Conservation (phyloP, 495 filamentous ascomycete genomes). For the Penicillium angulare region DNA sequence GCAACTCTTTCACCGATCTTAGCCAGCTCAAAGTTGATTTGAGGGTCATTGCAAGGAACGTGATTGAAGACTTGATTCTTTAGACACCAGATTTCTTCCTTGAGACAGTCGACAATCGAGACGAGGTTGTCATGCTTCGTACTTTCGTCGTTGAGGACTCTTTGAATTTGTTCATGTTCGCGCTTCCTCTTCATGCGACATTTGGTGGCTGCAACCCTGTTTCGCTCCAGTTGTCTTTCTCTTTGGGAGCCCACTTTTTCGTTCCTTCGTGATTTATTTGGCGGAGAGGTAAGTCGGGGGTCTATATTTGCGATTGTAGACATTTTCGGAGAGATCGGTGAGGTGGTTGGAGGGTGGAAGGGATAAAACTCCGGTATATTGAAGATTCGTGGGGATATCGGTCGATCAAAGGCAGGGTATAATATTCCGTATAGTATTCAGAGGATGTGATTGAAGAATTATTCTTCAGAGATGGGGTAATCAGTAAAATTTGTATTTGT, state of each 20-base stretch:
- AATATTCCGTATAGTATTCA: no score
- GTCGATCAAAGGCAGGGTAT: not conserved
- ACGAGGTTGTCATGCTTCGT: constrained; percentile 18
- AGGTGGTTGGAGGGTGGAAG: no score
- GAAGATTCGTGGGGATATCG: not conserved
- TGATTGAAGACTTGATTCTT: constrained; percentile 28
- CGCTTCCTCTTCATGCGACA: constrained; percentile 23
- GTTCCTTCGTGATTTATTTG: not conserved
- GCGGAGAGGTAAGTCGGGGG: not conserved
- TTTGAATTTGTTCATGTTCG: constrained; percentile 20
- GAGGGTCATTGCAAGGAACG: constrained; percentile 17
- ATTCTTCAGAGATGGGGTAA: not conserved
- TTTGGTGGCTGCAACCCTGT: constrained; percentile 29
- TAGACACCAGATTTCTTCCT: constrained; percentile 22
- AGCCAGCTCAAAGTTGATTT: constrained; percentile 20
- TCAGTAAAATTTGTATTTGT: no score
- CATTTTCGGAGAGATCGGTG: no score
- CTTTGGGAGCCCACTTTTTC: constrained; percentile 15
- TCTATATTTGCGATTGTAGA: not conserved
- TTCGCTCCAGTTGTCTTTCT: constrained; percentile 24
- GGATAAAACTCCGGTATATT: not conserved
- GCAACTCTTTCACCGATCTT: constrained; percentile 14
- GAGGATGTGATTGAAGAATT: not conserved
- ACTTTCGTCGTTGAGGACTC: constrained; percentile 12
- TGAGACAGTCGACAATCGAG: constrained; percentile 12